Base-by-base conservation (phyloP, 495 filamentous ascomycete species). In the Penicillium riverlandense region DNA sequence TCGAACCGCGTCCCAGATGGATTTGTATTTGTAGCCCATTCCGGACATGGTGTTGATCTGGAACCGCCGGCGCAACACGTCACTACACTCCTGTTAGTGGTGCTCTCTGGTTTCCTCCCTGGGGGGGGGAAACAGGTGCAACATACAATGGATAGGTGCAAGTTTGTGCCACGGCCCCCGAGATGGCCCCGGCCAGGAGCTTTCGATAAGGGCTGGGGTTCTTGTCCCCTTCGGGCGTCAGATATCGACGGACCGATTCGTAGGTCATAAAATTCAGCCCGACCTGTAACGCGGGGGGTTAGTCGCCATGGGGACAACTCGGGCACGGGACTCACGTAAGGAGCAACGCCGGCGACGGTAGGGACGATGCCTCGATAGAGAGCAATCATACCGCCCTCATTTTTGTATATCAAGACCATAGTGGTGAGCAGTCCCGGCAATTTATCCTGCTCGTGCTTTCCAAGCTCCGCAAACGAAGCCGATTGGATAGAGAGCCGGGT, bases 1-100 rank as follows among this genome's bases (percentile, higher is more conserved):
- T 36, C 71, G 76, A 38, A 98, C 69, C 5, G 92, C 92, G 58
- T 96, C 88, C 52, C 78, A 76, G 34, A 98, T 84, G 12, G 80
- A 82, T 52, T 82, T 88, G 69, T 98, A 98, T 61, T 90, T 79
- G 54, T 96, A 97, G 35, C 92, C 94, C 82, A 98, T 90, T n/a
- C 91, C 91, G 22, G 83, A 86, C 92, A 98, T 98, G 39, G 90
- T 97, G 60, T 98, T 98, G 67, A 98, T 95, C 54, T 98, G 92
- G 57, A 98, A 98, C 28, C 92, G 78, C 39, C 92, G 82, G 12
- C 92, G 86, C n/a, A 98, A 76, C 1, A 98, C 94, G 65, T 96
- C 90, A 57, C 89, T 94, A 46, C 16, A 7, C 14, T 4, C 32
- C 34, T 13, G 35, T 63, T 28, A 56, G 43, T 48, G 38, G 22